phyloP scores from a whole-genome alignment of 2,329 filamentous ascomycete genomes.

The Akanthomyces lecanii region DNA sequence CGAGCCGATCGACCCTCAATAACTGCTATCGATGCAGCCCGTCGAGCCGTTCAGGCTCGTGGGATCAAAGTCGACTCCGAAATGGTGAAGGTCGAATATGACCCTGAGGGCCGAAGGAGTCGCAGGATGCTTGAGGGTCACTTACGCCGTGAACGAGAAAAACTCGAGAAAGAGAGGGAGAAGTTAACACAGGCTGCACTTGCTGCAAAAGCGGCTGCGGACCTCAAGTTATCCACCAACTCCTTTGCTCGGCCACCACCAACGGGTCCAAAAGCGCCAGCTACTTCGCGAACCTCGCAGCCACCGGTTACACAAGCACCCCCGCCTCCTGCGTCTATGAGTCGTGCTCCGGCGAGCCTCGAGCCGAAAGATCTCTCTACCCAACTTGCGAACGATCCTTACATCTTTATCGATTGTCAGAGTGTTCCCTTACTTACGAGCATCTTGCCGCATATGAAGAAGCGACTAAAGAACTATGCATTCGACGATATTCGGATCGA shows the following conservation, averaged over 20 bases:
- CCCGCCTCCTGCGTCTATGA: constrained; percentile 23
- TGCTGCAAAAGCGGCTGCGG: constrained; percentile 33
- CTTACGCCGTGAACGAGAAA: constrained; percentile 64
- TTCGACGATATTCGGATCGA: constrained; percentile 82
- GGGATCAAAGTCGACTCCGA: constrained; percentile 75
- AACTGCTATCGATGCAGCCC: constrained; percentile 74
- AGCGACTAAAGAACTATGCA: constrained; percentile 76
- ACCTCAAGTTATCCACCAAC: constrained; percentile 31
- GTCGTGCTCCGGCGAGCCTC: constrained; percentile 44
- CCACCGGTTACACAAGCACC: constrained; percentile 44
- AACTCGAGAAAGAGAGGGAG: constrained; percentile 43
- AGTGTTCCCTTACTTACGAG: constrained; percentile 83
- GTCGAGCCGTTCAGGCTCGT: constrained; percentile 70
- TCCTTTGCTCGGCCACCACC: constrained; percentile 57
- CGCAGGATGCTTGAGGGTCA: constrained; percentile 71
- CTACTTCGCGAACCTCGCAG: neutral
- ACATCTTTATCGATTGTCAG: constrained; percentile 82
- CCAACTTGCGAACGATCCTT: constrained; percentile 73
- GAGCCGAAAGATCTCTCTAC: constrained; percentile 64
- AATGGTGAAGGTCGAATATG: constrained; percentile 76
- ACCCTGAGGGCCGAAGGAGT: constrained; percentile 82
- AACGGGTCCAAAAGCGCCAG: constrained; percentile 82
- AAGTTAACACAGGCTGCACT: constrained; percentile 28
- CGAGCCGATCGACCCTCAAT: constrained; percentile 40
- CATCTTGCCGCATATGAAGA: constrained; percentile 86